Conservation (phyloP, 2,329 filamentous ascomycete species). For the Penicillium sp. region DNA sequence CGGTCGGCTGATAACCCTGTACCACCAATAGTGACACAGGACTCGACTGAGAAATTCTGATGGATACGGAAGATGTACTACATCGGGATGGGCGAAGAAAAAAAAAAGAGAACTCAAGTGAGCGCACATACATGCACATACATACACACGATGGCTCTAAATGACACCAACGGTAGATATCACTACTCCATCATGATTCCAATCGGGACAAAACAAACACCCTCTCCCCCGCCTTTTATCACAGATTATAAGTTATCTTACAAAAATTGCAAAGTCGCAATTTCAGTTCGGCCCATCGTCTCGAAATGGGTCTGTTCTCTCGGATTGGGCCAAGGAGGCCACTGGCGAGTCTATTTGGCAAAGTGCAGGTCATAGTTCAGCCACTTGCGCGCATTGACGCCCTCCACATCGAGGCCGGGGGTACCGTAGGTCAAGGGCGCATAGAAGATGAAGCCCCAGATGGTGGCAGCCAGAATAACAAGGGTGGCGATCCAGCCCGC, state of each 20-base stretch:
- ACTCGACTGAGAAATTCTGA: slow-evolving; percentile 11
- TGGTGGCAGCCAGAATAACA: slow-evolving; percentile 66
- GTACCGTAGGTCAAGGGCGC: slow-evolving; percentile 93
- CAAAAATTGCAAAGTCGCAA: slow-evolving; percentile 9
- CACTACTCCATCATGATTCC: not conserved
- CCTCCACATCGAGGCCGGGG: slow-evolving; percentile 76
- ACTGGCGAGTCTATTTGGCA: slow-evolving; percentile 69
- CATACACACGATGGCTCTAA: slow-evolving; percentile 4
- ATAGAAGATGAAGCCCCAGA: slow-evolving; percentile 89
- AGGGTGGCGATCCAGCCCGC: slow-evolving; percentile 75
- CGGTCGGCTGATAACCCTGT: not conserved
- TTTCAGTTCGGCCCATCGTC: slow-evolving; percentile 6
- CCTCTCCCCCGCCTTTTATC: slow-evolving; percentile 6
- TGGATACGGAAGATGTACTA: slow-evolving; percentile 1
- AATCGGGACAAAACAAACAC: slow-evolving; percentile 3
- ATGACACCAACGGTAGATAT: not conserved
- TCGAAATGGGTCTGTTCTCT: not conserved
- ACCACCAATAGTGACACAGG: slow-evolving; percentile 11
- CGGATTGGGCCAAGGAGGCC: not conserved
- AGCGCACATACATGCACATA: not conserved
- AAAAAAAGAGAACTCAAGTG: not conserved
- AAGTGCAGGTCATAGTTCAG: slow-evolving; percentile 97
- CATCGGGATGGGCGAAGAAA: not conserved
- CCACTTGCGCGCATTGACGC: slow-evolving; percentile 87
- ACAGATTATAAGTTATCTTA: slow-evolving; percentile 17